phyloP scores from a whole-genome alignment of 805 yeast genomes.

The Starmerella potacharoeniae region DNA sequence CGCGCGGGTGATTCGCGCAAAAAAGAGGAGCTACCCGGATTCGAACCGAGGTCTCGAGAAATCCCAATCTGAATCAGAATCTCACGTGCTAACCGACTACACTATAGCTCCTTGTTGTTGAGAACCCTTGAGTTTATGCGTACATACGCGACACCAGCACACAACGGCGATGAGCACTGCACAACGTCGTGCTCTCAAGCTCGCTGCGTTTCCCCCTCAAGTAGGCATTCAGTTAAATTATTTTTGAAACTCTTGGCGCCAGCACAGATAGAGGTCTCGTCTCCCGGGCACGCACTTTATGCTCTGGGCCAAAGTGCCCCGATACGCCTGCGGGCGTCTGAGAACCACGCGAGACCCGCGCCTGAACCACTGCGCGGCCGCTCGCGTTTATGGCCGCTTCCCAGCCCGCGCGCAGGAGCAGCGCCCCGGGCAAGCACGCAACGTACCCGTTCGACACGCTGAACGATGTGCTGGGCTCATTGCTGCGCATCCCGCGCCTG shows the following conservation, averaged over 20 bases:
- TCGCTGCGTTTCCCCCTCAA: no score
- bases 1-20: neutral
- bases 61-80: constrained; percentile 19
- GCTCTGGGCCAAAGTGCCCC: neutral
- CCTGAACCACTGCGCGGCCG: neutral
- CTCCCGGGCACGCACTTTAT: no score
- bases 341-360: no score
- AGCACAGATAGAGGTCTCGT: no score
- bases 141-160: neutral
- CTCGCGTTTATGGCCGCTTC: neutral
- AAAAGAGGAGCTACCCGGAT: constrained; percentile 23
- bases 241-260: no score
- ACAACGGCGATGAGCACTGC: no score
- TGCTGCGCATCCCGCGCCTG: constrained; percentile 9
- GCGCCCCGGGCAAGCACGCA: neutral
- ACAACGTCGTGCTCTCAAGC: no score
- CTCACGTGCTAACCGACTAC: constrained; percentile 24
- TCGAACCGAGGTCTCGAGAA: constrained; percentile 24
- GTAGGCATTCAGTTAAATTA: no score
- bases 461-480: constrained; percentile 2
- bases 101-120: constrained; percentile 19
- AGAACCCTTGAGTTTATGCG: neutral
- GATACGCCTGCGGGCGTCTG: neutral
- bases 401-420: neutral
- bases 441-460: constrained; percentile 4